Evolutionary conservation across 805 yeast genomes (phyloP).

Genomic region (Starmerella lactis-condensi): DNA sequence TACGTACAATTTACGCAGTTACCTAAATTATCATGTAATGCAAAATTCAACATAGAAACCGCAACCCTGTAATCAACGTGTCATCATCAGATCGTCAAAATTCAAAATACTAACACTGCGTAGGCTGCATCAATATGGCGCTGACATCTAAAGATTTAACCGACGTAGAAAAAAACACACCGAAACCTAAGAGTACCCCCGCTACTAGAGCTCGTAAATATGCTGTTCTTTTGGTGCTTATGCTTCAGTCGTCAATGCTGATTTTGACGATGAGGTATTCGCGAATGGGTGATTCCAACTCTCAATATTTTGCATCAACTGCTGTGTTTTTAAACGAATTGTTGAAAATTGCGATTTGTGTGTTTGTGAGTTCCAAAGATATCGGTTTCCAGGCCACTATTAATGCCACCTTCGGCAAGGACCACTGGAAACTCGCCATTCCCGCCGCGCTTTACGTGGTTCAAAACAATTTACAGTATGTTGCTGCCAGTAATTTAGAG

Average conservation of each 20-base stretch:
- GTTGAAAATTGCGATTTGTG: conserved; percentile 22
- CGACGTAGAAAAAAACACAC: too few relatives aligned
- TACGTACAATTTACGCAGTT: too few relatives aligned
- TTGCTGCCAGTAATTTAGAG: conserved; percentile 27
- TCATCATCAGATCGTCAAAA: too few relatives aligned
- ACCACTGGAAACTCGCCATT: conserved; percentile 26
- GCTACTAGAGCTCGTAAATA: too few relatives aligned
- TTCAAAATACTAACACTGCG: too few relatives aligned
- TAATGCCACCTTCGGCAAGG: conserved; percentile 22
- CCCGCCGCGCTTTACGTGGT: conserved; percentile 27
- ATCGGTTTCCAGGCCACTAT: conserved; percentile 17
- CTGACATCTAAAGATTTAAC: too few relatives aligned
- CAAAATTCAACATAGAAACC: too few relatives aligned
- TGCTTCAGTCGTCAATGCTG: conserved; percentile 25
- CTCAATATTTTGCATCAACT: conserved; percentile 24
- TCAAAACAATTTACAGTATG: conserved; percentile 26
- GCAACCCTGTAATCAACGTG: too few relatives aligned
- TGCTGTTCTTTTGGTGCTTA: conserved; percentile 25
- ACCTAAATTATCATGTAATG: too few relatives aligned
- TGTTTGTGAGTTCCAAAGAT: conserved; percentile 16
- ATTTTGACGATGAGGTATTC: conserved; percentile 28
- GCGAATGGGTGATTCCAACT: conserved; percentile 24
- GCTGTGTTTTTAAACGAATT: conserved; percentile 27
- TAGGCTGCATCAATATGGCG: too few relatives aligned
- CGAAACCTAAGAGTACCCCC: too few relatives aligned